Evolutionary conservation across 2,329 filamentous ascomycete species (phyloP), one percentile per base, ranked within the genome.

Genomic region (Colletotrichum australisinense): DNA sequence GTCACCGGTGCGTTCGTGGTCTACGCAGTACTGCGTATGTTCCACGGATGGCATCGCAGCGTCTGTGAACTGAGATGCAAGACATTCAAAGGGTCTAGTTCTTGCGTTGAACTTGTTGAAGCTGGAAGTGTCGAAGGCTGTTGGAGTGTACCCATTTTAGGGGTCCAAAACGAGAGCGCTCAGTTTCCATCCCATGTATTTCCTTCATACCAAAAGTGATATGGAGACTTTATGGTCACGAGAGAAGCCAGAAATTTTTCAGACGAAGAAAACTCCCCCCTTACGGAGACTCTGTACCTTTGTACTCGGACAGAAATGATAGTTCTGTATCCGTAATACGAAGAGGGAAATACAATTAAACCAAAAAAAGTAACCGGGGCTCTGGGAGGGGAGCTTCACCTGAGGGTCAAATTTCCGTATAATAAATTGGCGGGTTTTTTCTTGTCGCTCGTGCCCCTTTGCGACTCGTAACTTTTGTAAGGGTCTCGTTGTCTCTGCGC

Each of bases 401-500:
- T 70, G 67, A 73, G 55, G 19, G 55, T 55, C 70, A 70, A 65
- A 73, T 73, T 73, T 73, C 70, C 67, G 70, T 59, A 35, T 49
- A n/a, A n/a, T 49, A 49, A 59, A 65, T 70, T 73, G 67, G 70
- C 63, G 24, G 42, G 60, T 53, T 30, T n/a, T n/a, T n/a, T 32
- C 22, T 22, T 9, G 28, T 55, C 46, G 66, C 66, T 69, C 66
- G 66, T 57, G 60, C 67, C 70, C 60, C 66, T 73, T 65, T 65
- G 46, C 56, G 60, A 70, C 49, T 73, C 67, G 60, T 73, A 65
- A 49, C 53, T 26, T 69, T 38, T 28, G 52, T 19, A 49, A 49
- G 42, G 42, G 42, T 19, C 32, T 35, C 32, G 5, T 49, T n/a
- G 19, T 32, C 12, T 16, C 30, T 57, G 46, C 8, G 24, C 19